Base-by-base conservation (phyloP, 2,329 filamentous ascomycete species). In the Calonectria hongkongensis region DNA sequence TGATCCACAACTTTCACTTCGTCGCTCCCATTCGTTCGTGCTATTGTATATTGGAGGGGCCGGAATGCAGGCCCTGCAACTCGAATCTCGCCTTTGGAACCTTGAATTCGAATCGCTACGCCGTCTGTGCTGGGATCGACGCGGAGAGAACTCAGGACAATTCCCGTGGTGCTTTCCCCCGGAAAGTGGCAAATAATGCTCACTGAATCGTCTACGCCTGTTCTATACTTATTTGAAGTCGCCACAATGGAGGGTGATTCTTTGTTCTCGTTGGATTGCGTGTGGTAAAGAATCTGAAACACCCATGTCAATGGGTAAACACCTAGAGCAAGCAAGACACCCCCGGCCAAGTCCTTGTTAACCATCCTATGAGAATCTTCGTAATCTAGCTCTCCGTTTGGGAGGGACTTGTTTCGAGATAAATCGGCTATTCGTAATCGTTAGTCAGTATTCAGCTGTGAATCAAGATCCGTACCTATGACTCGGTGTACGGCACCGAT, bases 271-370 rank as follows among this genome's bases (percentile, higher is more conserved):
- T 15, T 39, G 9, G 70, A 51, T 12, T 70, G 70, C 6, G 43
- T 41, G 10, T 66, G 68, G n/a, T 72, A 69, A 2, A 72, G 60
- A 30, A 50, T 33, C 15, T 72, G 70, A 28, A 72, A 28, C 91
- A 85, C 10, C 95, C 95, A 98, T 25, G 94, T 97, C 73, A 98
- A 85, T 62, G 94, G 91, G 86, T 98, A 98, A 83, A 98, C 93
- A 73, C 95, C 95, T 70, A 97, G 87, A 83, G 97, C 95, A 62
- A 98, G 88, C 70, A 97, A 86, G 3, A 93, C 93, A 64, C 95
- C 95, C 54, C 95, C 95, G 0, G 95, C 95, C 54, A 98, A 88
- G 79, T 95, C 92, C 33, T 89, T 88, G 84, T 96, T 97, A 72
- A 97, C 86, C 88, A 97, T 95, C 28, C 56, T 41, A 21, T 62